Percentiles rank a stretch among this genome's conserved stretches.
Evolutionary conservation across 768 basidiomycete genomes (phyloP).

Genomic region (Mycena crocata): DNA sequence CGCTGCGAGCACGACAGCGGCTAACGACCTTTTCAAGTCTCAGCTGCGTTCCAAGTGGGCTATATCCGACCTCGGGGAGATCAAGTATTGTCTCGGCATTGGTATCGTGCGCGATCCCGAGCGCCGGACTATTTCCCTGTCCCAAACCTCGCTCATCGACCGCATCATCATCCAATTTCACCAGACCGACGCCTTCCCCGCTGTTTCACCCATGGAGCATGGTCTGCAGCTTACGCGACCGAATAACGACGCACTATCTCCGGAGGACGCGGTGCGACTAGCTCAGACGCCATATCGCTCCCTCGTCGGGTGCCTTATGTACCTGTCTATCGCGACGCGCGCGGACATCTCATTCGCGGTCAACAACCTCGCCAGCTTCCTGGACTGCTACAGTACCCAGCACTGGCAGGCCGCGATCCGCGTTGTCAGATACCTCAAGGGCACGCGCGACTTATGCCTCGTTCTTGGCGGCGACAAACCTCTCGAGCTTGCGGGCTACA

Average conservation of each 20-base stretch:
- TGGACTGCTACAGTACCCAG: conserved; percentile 34
- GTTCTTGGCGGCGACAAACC: conserved; percentile 19
- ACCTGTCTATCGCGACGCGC: conserved; percentile 41
- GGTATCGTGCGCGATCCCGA: conserved; percentile 42
- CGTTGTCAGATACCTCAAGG: conserved; percentile 47
- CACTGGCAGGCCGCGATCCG: conserved; percentile 51
- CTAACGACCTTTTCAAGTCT: conserved; percentile 36
- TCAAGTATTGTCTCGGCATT: conserved; percentile 49
- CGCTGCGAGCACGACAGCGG: conserved; percentile 27
- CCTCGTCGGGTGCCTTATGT: conserved; percentile 40
- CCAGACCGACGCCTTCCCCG: conserved; percentile 35
- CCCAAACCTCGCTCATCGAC: conserved; percentile 45
- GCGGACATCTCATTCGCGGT: conserved; percentile 36
- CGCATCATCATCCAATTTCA: conserved; percentile 42
- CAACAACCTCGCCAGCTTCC: conserved; percentile 38
- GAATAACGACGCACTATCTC: conserved; percentile 15
- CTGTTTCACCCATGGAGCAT: conserved; percentile 45
- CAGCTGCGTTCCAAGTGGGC: conserved; percentile 42
- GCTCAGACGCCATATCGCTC: conserved; percentile 40
- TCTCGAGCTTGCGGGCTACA: conserved; percentile 26
- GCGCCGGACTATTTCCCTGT: conserved; percentile 31
- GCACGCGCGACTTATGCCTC: conserved; percentile 18
- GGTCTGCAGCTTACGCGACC: conserved; percentile 36
- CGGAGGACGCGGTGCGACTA: conserved; percentile 30
- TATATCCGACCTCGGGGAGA: conserved; percentile 49